Evolutionary conservation across 768 basidiomycete genomes (phyloP).

Genomic region (Multifurca ochricompacta): DNA sequence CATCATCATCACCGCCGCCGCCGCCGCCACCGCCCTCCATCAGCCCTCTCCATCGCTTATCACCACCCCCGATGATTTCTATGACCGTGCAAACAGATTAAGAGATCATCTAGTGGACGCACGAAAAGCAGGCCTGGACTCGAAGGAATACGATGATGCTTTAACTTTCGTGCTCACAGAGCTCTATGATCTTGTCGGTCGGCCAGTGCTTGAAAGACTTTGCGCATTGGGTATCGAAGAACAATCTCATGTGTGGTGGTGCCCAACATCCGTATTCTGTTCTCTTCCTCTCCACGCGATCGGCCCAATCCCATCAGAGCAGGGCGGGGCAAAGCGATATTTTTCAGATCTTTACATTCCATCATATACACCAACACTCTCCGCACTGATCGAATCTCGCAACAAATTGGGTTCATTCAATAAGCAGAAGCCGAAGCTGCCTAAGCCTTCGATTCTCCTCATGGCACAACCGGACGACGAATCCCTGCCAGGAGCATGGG

Average conservation of each 20-base stretch:
- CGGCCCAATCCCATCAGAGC: slow-evolving; percentile 1
- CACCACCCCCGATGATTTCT: slow-evolving; percentile 56
- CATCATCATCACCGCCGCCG: not conserved
- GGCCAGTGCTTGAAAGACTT: no score
- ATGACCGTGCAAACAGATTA: slow-evolving; percentile 49
- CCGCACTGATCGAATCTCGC: no score
- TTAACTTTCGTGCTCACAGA: not conserved
- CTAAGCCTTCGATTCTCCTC: slow-evolving; percentile 3
- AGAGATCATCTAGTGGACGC: not conserved
- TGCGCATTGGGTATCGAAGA: not conserved
- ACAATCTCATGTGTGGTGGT: not conserved
- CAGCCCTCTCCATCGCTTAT: slow-evolving; percentile 22
- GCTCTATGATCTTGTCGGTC: no score
- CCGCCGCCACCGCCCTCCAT: not conserved
- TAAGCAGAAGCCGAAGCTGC: no score
- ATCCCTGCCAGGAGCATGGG: not conserved
- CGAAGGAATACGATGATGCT: not conserved
- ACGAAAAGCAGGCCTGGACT: not conserved
- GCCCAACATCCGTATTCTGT: not conserved
- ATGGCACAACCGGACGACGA: not conserved
- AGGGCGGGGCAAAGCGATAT: not conserved
- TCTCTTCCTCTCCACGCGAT: slow-evolving; percentile 4
- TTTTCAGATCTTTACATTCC: no score
- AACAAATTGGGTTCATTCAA: not conserved
- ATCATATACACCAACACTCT: no score